Percentiles rank a stretch among this genome's conserved stretches.
Evolutionary conservation across 495 filamentous ascomycete genomes (phyloP).

Genomic region (Terfezia boudieri): DNA sequence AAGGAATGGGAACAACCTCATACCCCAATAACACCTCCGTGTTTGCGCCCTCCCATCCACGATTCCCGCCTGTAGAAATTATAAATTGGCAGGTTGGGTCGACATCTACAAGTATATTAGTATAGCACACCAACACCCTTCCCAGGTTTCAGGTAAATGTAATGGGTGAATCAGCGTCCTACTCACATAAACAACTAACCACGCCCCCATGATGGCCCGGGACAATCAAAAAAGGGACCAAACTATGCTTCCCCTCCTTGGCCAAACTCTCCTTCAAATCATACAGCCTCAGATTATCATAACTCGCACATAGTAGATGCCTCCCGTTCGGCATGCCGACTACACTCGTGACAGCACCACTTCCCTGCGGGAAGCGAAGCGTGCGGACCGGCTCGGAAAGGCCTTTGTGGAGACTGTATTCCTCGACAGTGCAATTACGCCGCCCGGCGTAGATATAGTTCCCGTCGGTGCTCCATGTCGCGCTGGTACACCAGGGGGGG

Average conservation of each 20-base stretch:
- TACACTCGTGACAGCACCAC: constrained; percentile 69
- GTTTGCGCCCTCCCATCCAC: constrained; percentile 83
- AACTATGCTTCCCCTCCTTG: constrained; percentile 37
- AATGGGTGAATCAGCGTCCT: too few species aligned
- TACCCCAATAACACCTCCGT: constrained; percentile 90
- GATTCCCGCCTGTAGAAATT: constrained; percentile 70
- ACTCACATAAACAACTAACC: constrained; percentile 39
- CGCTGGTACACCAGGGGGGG: constrained; percentile 94
- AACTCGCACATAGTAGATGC: constrained; percentile 82
- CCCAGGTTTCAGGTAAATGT: too few species aligned
- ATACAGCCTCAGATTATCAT: constrained; percentile 84
- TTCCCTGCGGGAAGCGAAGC: constrained; percentile 76
- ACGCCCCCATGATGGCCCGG: constrained; percentile 77
- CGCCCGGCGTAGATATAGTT: constrained; percentile 89
- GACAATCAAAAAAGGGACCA: constrained; percentile 81
- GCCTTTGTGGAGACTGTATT: constrained; percentile 74
- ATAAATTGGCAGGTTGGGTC: constrained; percentile 79
- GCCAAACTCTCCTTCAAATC: constrained; percentile 50
- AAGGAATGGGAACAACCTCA: constrained; percentile 41
- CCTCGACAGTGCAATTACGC: constrained; percentile 84
- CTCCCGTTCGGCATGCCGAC: constrained; percentile 80
- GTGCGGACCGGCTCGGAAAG: constrained; percentile 46
- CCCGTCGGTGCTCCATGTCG: constrained; percentile 91
- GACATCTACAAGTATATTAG: constrained; percentile 35
- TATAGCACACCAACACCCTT: background rate